These are phyloP conservation scores for Ciborinia camelliae DNA, from an alignment of 2,329 filamentous ascomycete species.

Conservation along the genomic window DNA sequence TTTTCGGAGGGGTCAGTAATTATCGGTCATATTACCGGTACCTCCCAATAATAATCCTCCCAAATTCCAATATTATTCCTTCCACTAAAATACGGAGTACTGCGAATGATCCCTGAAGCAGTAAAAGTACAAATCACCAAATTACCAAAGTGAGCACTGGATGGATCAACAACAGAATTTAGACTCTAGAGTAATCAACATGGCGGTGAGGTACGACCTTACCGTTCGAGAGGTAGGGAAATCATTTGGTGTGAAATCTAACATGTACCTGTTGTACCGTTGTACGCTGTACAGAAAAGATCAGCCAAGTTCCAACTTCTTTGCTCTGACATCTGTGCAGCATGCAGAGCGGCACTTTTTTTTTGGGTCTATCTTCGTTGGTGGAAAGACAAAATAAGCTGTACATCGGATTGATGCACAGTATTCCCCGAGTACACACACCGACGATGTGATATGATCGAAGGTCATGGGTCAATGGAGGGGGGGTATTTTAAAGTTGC, in stretches of 20 bases:
- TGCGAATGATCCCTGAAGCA: not conserved
- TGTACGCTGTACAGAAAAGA: not conserved
- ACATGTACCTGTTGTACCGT: not conserved
- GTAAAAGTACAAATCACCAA: not conserved
- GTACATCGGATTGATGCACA: not conserved
- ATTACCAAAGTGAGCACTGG: not conserved
- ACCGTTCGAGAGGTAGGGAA: not conserved
- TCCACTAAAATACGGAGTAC: constrained; percentile 1
- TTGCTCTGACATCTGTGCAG: not conserved
- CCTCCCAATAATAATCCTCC: not conserved
- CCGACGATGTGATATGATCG: not conserved
- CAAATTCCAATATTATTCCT: not conserved
- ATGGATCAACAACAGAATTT: constrained; percentile 1
- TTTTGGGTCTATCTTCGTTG: too few species aligned
- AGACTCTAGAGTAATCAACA: constrained; percentile 4
- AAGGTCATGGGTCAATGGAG: not conserved
- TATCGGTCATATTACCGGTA: constrained; percentile 7
- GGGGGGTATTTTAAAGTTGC: not conserved
- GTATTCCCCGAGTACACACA: not conserved
- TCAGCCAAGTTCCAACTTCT: not conserved
- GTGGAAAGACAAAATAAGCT: too few species aligned
- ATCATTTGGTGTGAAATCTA: not conserved
- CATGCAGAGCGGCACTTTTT: not conserved
- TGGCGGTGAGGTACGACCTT: constrained; percentile 1
- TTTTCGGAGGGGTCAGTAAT: not conserved